Evolutionary conservation across 2,329 filamentous ascomycete genomes (phyloP), one percentile per base, ranked within the genome.

Genomic region (Aspergillus brasiliensis): DNA sequence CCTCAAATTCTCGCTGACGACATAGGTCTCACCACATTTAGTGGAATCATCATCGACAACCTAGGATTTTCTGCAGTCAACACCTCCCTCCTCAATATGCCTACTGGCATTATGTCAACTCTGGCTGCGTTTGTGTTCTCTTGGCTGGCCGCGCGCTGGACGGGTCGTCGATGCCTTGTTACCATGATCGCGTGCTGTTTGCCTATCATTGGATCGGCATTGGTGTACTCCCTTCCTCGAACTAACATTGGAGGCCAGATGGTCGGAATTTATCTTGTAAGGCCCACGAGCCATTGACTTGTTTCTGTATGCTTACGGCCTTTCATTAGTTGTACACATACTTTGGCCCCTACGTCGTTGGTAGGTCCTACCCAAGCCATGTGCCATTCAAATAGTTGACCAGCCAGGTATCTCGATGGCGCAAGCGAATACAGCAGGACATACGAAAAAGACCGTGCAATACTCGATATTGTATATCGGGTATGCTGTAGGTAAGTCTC

Each of bases 381-480:
- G 17, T 10, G n/a, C 7, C 7, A 44, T 23, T 19, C 17, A 8
- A 6, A 8, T 44, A 10, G 19, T n/a, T 37, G 23, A 47, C 19
- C 7, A 5, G 15, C 8, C 21, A 61, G 64, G 62, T 2, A 68
- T 72, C 42, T 71, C 69, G 19, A 61, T 74, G 34, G 63, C 64
- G 15, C 69, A 71, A 54, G 73, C 73, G 23, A 76, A 76, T 58
- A 74, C 71, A 0, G 71, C 73, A 27, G 74, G 73, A 5, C 66
- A 74, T 56, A 78, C 77, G n/a, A 80, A 80, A 67, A 79, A 79
- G 58, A 73, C 69, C 15, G 67, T 78, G 5, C 69, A 75, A 11
- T 77, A 75, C 56, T 73, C 74, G 23, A 72, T 78, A 23, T 67
- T 78, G 3, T 74, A 74, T 38, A 74, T 80, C 37, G 77, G 74